A percentile compares a stretch with the other conserved stretches of the same genome.
Evolutionary conservation across 495 filamentous ascomycete species (phyloP).

Genomic region (Lophiotrema nucula): DNA sequence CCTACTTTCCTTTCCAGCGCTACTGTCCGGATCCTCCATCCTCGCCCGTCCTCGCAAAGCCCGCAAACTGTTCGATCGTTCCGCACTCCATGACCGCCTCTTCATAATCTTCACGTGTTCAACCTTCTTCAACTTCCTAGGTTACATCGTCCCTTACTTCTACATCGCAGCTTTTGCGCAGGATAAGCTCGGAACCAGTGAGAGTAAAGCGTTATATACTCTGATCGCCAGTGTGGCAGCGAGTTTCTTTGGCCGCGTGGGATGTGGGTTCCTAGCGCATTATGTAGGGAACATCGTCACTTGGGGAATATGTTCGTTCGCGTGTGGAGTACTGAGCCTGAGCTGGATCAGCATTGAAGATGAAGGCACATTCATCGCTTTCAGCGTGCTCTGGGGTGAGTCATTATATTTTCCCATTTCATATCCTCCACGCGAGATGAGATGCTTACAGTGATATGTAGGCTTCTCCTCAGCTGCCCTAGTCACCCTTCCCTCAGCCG

Average conservation of each 20-base stretch:
- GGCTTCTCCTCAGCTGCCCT: constrained; percentile 30
- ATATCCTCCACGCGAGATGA: not conserved
- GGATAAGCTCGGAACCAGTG: constrained; percentile 20
- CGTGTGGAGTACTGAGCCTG: constrained; percentile 15
- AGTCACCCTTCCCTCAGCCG: constrained; percentile 29
- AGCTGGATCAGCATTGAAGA: constrained; percentile 26
- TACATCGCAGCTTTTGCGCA: constrained; percentile 31
- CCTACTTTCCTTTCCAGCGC: constrained; percentile 23
- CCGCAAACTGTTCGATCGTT: constrained; percentile 22
- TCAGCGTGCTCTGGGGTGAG: constrained; percentile 30
- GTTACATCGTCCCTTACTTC: constrained; percentile 33
- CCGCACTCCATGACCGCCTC: constrained; percentile 21
- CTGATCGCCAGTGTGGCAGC: constrained; percentile 19
- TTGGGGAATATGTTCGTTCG: constrained; percentile 21
- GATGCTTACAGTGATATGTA: constrained; percentile 5
- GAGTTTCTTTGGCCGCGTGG: constrained; percentile 27
- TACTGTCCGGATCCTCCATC: constrained; percentile 17
- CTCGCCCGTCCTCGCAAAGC: constrained; percentile 24
- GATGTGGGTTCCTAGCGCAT: constrained; percentile 22
- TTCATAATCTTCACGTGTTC: constrained; percentile 31
- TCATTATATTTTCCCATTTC: not conserved
- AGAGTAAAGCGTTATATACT: constrained; percentile 26
- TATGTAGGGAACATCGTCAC: constrained; percentile 23
- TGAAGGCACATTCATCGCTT: constrained; percentile 23
- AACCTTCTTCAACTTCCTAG: constrained; percentile 30